phyloP scores from a whole-genome alignment of 176 grass and related monocot species.

The Luzula sylvatica region DNA sequence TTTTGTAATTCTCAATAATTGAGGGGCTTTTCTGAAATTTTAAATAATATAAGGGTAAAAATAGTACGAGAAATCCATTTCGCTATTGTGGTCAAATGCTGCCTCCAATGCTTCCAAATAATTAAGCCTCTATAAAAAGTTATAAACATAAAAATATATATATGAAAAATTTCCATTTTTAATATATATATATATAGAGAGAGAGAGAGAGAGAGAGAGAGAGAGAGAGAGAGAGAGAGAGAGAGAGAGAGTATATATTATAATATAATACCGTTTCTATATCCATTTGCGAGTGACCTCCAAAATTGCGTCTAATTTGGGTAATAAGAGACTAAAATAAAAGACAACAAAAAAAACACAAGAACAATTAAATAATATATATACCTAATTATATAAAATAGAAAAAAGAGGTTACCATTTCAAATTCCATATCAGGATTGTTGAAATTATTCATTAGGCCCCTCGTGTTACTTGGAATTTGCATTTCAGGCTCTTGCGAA shows the following conservation, averaged over 20 bases:
- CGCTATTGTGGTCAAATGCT: slow-evolving; percentile 37
- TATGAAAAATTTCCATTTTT: slow-evolving; percentile 4
- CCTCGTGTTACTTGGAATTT: slow-evolving; percentile 27
- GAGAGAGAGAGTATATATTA: slow-evolving; percentile 4
- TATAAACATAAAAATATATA: slow-evolving; percentile 21
- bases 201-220: too few relatives aligned
- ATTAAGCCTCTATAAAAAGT: slow-evolving; percentile 39
- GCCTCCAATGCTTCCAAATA: slow-evolving; percentile 53
- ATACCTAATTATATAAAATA: neutral
- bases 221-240: too few relatives aligned
- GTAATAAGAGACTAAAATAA: slow-evolving; percentile 52
- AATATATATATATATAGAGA: slow-evolving; percentile 4
- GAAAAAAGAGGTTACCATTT: slow-evolving; percentile 36
- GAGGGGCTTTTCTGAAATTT: too few relatives aligned
- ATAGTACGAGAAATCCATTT: slow-evolving; percentile 31
- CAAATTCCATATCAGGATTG: slow-evolving; percentile 31
- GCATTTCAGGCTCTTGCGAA: slow-evolving; percentile 18
- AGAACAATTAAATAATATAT: too few relatives aligned
- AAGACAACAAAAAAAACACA: neutral
- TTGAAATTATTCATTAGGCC: slow-evolving; percentile 30
- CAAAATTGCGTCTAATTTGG: slow-evolving; percentile 41
- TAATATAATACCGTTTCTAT: slow-evolving; percentile 49
- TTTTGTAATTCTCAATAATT: too few relatives aligned
- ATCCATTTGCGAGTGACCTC: slow-evolving; percentile 52
- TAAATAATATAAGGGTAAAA: neutral